These are phyloP conservation scores for Calvatia gigantea DNA, from an alignment of 768 basidiomycete species.

Conservation along the genomic window DNA sequence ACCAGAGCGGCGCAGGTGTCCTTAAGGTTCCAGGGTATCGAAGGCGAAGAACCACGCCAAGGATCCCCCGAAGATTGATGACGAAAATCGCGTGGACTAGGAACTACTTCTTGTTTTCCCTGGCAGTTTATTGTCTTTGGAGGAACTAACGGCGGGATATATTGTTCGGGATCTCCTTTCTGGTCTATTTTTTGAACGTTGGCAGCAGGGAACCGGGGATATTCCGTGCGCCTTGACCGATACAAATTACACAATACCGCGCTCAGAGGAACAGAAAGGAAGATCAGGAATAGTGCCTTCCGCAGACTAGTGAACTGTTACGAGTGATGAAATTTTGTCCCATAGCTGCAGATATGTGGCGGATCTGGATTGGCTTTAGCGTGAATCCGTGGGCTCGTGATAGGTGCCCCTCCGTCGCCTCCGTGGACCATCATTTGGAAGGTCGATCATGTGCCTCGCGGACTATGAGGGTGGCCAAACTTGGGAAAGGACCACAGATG, in stretches of 20 bases:
- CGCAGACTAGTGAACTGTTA: background rate
- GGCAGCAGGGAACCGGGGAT: too few species aligned
- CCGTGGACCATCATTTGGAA: background rate
- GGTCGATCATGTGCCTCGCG: slow-evolving; percentile 4
- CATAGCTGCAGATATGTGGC: slow-evolving; percentile 5
- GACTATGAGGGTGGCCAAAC: background rate
- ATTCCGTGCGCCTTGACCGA: background rate
- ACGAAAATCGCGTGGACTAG: background rate
- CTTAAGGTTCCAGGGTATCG: background rate
- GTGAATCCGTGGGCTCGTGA: background rate
- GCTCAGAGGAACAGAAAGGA: background rate
- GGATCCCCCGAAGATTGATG: slow-evolving; percentile 5
- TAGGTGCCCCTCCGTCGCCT: background rate
- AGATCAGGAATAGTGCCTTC: background rate
- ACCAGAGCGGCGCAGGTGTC: background rate
- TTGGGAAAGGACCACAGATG: background rate
- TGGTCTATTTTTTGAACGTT: too few species aligned
- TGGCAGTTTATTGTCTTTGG: too few species aligned
- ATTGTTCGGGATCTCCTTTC: too few species aligned
- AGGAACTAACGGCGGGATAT: too few species aligned
- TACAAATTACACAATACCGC: background rate
- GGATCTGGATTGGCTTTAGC: slow-evolving; percentile 6
- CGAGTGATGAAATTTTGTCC: background rate
- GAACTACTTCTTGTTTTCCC: background rate
- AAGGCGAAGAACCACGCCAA: background rate